phyloP scores from a whole-genome alignment of 2,329 filamentous ascomycete genomes.

The Aspergillus hortae region DNA sequence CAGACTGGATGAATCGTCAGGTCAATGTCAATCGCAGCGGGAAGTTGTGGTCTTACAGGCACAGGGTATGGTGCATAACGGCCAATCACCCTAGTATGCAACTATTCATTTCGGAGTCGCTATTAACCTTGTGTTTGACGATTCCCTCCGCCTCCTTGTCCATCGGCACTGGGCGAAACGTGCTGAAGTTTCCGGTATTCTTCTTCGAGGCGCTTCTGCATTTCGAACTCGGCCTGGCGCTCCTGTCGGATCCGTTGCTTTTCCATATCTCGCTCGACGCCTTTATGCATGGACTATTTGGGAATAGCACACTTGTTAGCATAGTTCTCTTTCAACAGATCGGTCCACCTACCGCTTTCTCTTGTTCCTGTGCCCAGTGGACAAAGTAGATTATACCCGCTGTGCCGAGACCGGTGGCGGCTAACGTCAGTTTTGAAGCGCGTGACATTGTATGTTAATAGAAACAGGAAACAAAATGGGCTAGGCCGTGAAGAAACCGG shows the following conservation, averaged over 20 bases:
- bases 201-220: conserved; percentile 78
- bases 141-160: conserved; percentile 15
- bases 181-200: conserved; percentile 88
- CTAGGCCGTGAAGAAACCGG: not conserved
- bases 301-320: conserved; percentile 6
- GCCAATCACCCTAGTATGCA: not conserved
- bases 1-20: not conserved
- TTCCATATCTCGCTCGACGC: conserved; percentile 91
- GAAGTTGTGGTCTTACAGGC: not conserved
- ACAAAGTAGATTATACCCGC: conserved; percentile 76
- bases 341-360: conserved; percentile 63
- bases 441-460: conserved; percentile 65
- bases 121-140: conserved; percentile 22
- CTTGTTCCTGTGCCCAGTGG: conserved; percentile 80
- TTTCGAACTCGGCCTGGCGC: conserved; percentile 88
- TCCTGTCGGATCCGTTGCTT: conserved; percentile 87
- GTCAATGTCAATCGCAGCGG: not conserved
- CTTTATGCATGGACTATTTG: conserved; percentile 80
- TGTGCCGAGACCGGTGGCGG: conserved; percentile 72
- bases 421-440: conserved; percentile 81
- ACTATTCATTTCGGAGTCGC: not conserved
- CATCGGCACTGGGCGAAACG: conserved; percentile 55
- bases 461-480: not conserved
- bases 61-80: not conserved
- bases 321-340: not conserved